A percentile compares a stretch with the other conserved stretches of the same genome.
Evolutionary conservation across 2,329 filamentous ascomycete species (phyloP).

Genomic region (Aspergillus sp.): DNA sequence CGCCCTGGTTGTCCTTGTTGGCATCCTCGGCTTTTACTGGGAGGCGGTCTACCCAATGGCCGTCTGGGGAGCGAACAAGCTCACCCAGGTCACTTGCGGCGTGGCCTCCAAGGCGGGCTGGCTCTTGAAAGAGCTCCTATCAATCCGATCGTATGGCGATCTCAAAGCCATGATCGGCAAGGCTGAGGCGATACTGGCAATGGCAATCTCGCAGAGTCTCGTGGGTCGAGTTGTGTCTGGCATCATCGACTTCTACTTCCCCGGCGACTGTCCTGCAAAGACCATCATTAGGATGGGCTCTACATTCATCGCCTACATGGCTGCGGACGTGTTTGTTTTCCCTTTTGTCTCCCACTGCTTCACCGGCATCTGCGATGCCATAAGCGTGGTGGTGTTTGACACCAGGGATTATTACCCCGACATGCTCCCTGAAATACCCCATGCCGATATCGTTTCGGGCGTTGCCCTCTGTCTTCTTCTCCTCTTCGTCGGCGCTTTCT

Average conservation of each 20-base stretch:
- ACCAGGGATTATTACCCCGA: not conserved
- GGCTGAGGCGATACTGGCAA: not conserved
- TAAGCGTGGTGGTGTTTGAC: not conserved
- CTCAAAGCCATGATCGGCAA: not conserved
- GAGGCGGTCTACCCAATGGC: not conserved
- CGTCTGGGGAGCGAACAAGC: not conserved
- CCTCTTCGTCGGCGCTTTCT: not conserved
- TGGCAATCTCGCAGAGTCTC: not conserved
- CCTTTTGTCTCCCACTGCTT: conserved; percentile 6
- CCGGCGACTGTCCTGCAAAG: conserved; percentile 5
- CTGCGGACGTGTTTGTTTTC: conserved; percentile 1
- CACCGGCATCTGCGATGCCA: conserved; percentile 12
- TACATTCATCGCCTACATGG: not conserved
- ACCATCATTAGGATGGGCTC: not conserved
- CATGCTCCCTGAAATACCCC: not conserved
- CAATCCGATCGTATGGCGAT: not conserved
- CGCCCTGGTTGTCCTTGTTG: conserved; percentile 4
- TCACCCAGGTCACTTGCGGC: not conserved
- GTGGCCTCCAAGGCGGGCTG: not conserved
- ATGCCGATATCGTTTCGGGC: not conserved
- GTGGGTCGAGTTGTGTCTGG: not conserved
- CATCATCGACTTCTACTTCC: conserved; percentile 11
- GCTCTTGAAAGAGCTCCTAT: conserved; percentile 7
- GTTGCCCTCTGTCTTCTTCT: not conserved
- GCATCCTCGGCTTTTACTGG: conserved; percentile 4